Conservation (phyloP, 306 rosid species). For the Rosa persica region DNA sequence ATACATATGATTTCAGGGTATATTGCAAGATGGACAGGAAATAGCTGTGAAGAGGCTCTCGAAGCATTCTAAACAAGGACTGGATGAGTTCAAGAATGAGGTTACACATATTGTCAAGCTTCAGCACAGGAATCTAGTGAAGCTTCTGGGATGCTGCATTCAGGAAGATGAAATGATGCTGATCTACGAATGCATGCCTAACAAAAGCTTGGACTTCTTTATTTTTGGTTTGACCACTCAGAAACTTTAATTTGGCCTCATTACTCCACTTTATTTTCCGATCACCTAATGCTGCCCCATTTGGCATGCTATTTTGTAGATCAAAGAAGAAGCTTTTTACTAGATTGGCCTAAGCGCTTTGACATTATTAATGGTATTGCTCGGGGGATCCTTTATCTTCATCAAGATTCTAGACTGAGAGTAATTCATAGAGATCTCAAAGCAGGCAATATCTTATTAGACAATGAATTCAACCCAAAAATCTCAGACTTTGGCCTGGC, state of each 20-base stretch:
- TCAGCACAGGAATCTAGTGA: constrained; percentile 16
- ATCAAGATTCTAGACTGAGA: constrained; percentile 38
- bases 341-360: constrained; percentile 17
- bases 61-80: neutral
- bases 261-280: neutral
- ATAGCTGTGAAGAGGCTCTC: constrained; percentile 11
- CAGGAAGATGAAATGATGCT: constrained; percentile 9
- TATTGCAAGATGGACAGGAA: constrained; percentile 1
- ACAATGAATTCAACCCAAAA: constrained; percentile 29
- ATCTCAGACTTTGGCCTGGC: constrained; percentile 37
- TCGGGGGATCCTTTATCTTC: constrained; percentile 31
- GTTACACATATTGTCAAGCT: constrained; percentile 13
- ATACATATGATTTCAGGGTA: neutral
- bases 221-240: neutral
- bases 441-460: constrained; percentile 30
- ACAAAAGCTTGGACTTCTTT: constrained; percentile 7
- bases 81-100: constrained; percentile 22
- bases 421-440: constrained; percentile 36
- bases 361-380: constrained; percentile 26
- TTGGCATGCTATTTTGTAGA: constrained; percentile 12
- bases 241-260: neutral
- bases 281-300: neutral
- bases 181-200: constrained; percentile 14
- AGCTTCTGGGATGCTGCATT: constrained; percentile 6
- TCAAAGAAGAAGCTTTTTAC: neutral